Conservation (phyloP, 1,284 basidiomycete species). For the Tranzscheliella williamsii region DNA sequence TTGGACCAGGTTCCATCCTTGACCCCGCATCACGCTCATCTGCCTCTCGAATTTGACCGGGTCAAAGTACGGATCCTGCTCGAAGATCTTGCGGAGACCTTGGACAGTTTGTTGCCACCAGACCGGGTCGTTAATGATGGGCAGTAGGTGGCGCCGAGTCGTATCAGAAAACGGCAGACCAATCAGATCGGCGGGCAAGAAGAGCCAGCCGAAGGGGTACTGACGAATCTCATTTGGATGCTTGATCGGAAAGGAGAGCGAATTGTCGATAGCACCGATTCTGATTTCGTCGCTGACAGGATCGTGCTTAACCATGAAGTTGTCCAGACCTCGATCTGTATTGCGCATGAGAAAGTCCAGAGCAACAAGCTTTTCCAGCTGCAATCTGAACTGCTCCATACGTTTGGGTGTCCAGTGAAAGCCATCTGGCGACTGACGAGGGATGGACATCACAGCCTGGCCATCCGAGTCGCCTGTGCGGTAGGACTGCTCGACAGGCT, state of each 20-base stretch:
- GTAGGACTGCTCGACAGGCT: constrained; percentile 64
- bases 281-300: constrained; percentile 73
- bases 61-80: constrained; percentile 72
- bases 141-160: constrained; percentile 79
- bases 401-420: constrained; percentile 80
- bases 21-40: constrained; percentile 85
- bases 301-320: constrained; percentile 65
- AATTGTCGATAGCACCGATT: constrained; percentile 86
- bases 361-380: constrained; percentile 74
- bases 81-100: constrained; percentile 75
- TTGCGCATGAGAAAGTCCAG: constrained; percentile 85
- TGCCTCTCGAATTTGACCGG: constrained; percentile 69
- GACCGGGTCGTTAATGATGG: constrained; percentile 74
- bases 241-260: constrained; percentile 74
- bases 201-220: constrained; percentile 87
- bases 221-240: constrained; percentile 84
- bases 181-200: constrained; percentile 79
- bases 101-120: constrained; percentile 90
- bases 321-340: constrained; percentile 66
- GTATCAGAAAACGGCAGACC: constrained; percentile 71
- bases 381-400: constrained; percentile 79
- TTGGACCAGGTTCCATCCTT: constrained; percentile 86
- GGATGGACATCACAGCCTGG: too few species aligned
- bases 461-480: constrained; percentile 63
- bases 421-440: constrained; percentile 21